These are phyloP conservation scores for Elaeis guineensis DNA, from an alignment of 176 grass and related monocot genomes.

Conservation along the genomic window DNA sequence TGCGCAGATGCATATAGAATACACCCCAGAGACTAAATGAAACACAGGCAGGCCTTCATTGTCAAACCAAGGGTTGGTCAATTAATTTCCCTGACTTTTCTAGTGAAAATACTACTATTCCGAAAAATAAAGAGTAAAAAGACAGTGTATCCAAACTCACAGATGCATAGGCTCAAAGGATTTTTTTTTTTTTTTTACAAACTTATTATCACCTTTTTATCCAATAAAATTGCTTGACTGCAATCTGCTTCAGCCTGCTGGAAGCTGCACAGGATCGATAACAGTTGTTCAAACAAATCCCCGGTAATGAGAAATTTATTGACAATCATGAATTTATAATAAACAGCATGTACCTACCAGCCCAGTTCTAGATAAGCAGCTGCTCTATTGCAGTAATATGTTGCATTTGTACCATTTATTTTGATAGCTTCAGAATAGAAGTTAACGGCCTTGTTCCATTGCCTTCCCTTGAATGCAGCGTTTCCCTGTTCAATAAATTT, in stretches of 20 bases:
- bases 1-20: too few relatives aligned
- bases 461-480: constrained; percentile 62
- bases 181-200: background rate
- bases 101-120: too few relatives aligned
- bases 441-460: constrained; percentile 78
- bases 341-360: constrained; percentile 38
- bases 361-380: constrained; percentile 88
- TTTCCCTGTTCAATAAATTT: constrained; percentile 55
- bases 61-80: too few relatives aligned
- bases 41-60: too few relatives aligned
- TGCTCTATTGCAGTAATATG: constrained; percentile 93
- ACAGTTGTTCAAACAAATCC: constrained; percentile 9
- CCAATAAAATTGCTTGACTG: constrained; percentile 59
- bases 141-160: too few relatives aligned
- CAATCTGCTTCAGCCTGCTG: constrained; percentile 90
- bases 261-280: constrained; percentile 47
- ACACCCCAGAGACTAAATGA: too few relatives aligned
- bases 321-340: background rate
- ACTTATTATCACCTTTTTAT: constrained; percentile 59
- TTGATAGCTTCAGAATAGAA: constrained; percentile 81
- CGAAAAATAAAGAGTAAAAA: too few relatives aligned
- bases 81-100: too few relatives aligned
- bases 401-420: constrained; percentile 70
- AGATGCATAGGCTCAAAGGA: too few relatives aligned
- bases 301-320: constrained; percentile 5